These are phyloP conservation scores for maize (Zea mays) DNA, from an alignment of 176 grass and related monocot species.

Conservation along the genomic window Zm-B73-REFERENCE-NAM-5.0 NC_050096.1:39326501-39327000, in stretches of 20 bases:
- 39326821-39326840: conserved; percentile 40
- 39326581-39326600: neutral
- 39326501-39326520: neutral
- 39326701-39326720: neutral
- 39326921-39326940: conserved; percentile 56
- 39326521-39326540: conserved; percentile 9
- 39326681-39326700: neutral
- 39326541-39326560: neutral
- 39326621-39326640: neutral
- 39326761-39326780: neutral
- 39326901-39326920: conserved; percentile 28
- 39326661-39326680: neutral
- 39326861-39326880: conserved; percentile 42
- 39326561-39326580: neutral
- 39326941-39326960: conserved; percentile 48
- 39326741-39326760: too few species aligned
- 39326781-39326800: neutral
- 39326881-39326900: conserved; percentile 31
- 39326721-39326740: neutral
- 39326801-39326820: conserved; percentile 13
- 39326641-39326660: neutral
- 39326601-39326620: neutral
- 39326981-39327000: neutral
- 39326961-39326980: conserved; percentile 40
- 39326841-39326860: conserved; percentile 35